Base-by-base conservation (phyloP, 768 basidiomycete genomes). In the Leccinum fibrillosum region DNA sequence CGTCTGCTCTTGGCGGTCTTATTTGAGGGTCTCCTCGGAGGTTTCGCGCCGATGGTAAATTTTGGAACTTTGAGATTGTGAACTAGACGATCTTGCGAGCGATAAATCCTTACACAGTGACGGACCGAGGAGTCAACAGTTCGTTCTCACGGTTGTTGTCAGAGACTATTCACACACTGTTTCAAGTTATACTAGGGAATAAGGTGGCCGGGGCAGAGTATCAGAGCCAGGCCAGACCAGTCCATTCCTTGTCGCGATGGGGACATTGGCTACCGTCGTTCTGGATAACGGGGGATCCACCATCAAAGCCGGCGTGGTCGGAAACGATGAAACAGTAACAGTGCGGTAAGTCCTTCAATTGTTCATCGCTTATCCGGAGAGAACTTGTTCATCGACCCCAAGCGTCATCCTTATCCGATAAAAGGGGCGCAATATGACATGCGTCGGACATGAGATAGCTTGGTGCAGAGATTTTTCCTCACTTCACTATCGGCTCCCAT, bases 241-340 rank as follows among this genome's bases (percentile, higher is more conserved):
- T 1, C 30, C 30, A 56, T 26, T 7, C 21, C 12, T 15, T 25
- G 30, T 3, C 35, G 8, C 37, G 54, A 62, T 73, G 56, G 37
- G 54, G 12, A 25, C 63, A 1, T 4, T 42, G 52, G 67, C 76
- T 12, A 77, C 86, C 26, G 75, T 94, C 55, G 78, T 95, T 13
- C 78, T 96, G 48, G 94, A 98, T 72, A 98, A 96, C 69, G 94
- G 94, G 42, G 94, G 85, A 10, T 85, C 82, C 35, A 83, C 83
- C 4, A 86, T 96, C 72, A 98, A 97, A 69, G 82, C 82, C 28
- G 90, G 92, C 1, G 58, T 85, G 25, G 77, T 76, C 44, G 72
- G 68, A 49, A 68, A 65, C 47, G 64, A 65, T 54, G 73, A 68
- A 26, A 26, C 25, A 26, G 25, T 26, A 54, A 62, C 64, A 52